Conservation (phyloP, 2,329 filamentous ascomycete genomes). For the Claviceps maximensis region DNA sequence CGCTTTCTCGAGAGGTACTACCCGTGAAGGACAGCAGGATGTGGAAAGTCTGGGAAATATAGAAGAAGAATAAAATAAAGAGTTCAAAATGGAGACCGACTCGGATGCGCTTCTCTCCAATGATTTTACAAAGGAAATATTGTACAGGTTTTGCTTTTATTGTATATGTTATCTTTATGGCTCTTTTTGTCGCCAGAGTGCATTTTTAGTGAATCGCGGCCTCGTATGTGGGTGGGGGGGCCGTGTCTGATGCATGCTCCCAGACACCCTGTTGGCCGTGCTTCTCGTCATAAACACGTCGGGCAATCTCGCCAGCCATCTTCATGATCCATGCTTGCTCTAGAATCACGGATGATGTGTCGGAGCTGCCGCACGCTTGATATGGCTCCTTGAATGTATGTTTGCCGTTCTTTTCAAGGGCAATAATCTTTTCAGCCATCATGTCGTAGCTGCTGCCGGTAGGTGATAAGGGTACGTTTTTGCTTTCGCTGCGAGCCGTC, state of each 20-base stretch:
- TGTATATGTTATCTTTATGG: background rate
- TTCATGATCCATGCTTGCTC: slow-evolving; percentile 83
- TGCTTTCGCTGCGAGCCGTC: slow-evolving; percentile 9
- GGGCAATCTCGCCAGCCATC: slow-evolving; percentile 85
- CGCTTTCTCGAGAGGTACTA: no score
- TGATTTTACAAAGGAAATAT: no score
- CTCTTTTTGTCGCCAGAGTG: no score
- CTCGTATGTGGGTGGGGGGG: slow-evolving; percentile 51
- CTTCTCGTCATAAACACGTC: slow-evolving; percentile 81
- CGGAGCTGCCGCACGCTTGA: slow-evolving; percentile 23
- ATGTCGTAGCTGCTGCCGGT: background rate
- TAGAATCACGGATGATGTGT: slow-evolving; percentile 47
- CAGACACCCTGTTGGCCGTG: slow-evolving; percentile 25
- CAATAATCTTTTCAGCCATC: slow-evolving; percentile 12
- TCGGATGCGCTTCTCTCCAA: no score
- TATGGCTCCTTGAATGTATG: slow-evolving; percentile 15
- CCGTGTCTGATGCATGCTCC: slow-evolving; percentile 38
- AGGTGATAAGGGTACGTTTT: slow-evolving; percentile 6
- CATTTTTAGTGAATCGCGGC: slow-evolving; percentile 22
- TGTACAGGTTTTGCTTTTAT: no score
- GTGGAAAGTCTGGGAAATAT: no score
- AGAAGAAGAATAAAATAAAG: no score
- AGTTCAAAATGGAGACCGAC: no score
- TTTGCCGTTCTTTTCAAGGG: slow-evolving; percentile 17
- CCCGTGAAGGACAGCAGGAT: no score